Base-by-base conservation (phyloP, 176 grass and related monocot species). In the Themeda triandra region DNA sequence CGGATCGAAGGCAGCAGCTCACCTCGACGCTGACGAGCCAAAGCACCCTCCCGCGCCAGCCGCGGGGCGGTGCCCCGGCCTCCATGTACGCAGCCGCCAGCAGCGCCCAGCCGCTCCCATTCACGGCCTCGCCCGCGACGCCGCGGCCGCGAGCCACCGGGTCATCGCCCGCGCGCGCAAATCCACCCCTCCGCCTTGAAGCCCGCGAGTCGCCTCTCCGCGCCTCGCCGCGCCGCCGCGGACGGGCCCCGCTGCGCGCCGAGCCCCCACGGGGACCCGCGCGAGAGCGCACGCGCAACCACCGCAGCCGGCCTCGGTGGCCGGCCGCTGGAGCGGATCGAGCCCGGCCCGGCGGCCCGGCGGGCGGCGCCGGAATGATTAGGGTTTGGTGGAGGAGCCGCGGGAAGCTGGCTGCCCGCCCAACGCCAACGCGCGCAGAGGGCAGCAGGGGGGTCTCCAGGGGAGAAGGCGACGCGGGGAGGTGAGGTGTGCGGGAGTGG, bases 51-150 rank as follows among this genome's bases (percentile, higher is more conserved):
- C 89, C 69, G 64, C 84, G 32, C 42, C 75, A 76, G 46, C 60
- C 63, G 72, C 33, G 54, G 53, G 13, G 13, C 31, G 42, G 80
- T 35, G 65, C 54, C 86, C 86, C 82, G 25, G 80, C 80, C 8
- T 92, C 90, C 90, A 92, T 92, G 83, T 65, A 37, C 66, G 75
- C 58, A 46, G 74, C 24, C 66, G 71, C 72, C 69, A 58, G 68
- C 79, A 72, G 75, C 79, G 25, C 63, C 24, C 79, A 31, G 79
- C 71, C 71, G 39, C 91, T 87, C 49, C 88, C 91, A 92, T 92
- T 90, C 87, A 92, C 48, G 67, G 60, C 74, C 72, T 40, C 77
- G 63, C 60, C 45, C 66, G 39, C 66, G 59, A 29, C 66, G 30
- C 84, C 65, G 60, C 60, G 39, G 69, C 83, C 63, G 28, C 32